Percentiles rank a stretch among this genome's conserved stretches.
phyloP scores from a whole-genome alignment of 164 flowering plant species.

The Nymphaea colorata region DNA sequence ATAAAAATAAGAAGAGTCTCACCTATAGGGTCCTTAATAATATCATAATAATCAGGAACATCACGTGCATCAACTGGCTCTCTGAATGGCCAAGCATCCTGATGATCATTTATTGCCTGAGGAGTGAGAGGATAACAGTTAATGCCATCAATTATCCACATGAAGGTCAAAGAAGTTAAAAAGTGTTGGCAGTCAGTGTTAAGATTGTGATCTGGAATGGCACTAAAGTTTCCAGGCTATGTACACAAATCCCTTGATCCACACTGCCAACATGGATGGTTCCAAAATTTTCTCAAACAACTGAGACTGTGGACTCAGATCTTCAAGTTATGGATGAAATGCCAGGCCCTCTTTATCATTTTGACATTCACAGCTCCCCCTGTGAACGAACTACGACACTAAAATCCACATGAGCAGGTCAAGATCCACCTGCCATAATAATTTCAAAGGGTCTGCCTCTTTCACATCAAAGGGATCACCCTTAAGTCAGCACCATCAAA shows the following conservation, averaged over 20 bases:
- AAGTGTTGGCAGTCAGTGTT: background rate
- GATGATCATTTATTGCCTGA: constrained; percentile 84
- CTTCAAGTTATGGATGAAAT: too few species aligned
- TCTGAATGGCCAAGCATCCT: constrained; percentile 97
- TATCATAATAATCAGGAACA: constrained; percentile 89
- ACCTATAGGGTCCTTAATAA: constrained; percentile 98
- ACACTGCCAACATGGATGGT: background rate
- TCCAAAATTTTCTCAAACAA: too few species aligned
- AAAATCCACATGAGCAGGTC: too few species aligned
- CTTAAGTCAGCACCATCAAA: too few species aligned
- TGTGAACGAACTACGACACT: too few species aligned
- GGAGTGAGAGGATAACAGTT: background rate
- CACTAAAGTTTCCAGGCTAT: background rate
- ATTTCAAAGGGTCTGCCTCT: too few species aligned
- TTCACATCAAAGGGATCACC: too few species aligned
- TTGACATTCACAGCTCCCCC: too few species aligned
- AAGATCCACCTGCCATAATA: too few species aligned
- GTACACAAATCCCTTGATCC: background rate
- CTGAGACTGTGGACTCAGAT: too few species aligned
- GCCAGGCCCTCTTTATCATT: too few species aligned
- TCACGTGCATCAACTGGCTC: constrained; percentile 94
- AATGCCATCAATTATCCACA: background rate
- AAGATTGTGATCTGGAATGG: background rate
- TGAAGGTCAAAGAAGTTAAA: too few species aligned
- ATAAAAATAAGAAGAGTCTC: constrained; percentile 6